A percentile compares a stretch with the other conserved stretches of the same genome.
These are phyloP conservation scores for Dendrobium huoshanense DNA, from an alignment of 106 monocot species.

Conservation along the genomic window DNA sequence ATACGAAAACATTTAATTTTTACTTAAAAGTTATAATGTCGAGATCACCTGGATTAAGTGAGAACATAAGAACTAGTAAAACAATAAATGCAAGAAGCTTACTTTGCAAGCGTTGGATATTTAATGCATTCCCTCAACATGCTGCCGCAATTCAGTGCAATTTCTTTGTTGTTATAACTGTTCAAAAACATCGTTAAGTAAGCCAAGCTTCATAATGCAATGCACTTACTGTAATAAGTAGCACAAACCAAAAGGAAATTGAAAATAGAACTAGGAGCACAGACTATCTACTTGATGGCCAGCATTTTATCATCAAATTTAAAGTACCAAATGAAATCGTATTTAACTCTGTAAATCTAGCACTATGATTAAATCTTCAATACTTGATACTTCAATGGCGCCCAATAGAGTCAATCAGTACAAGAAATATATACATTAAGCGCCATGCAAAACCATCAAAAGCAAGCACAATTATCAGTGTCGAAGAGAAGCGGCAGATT, in stretches of 20 bases:
- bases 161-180: slow-evolving; percentile 95
- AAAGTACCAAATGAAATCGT: not conserved
- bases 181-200: slow-evolving; percentile 18
- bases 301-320: not conserved
- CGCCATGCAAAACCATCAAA: not conserved
- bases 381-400: not conserved
- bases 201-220: slow-evolving; percentile 16
- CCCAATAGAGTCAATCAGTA: not conserved
- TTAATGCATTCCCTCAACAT: slow-evolving; percentile 99
- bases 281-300: not conserved
- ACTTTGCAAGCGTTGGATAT: slow-evolving; percentile 88
- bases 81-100: slow-evolving; percentile 20
- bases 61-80: not conserved
- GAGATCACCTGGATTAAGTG: not conserved
- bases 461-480: not conserved
- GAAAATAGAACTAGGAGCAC: not conserved
- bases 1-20: not conserved
- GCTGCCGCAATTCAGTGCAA: slow-evolving; percentile 92
- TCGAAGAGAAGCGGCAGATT: not conserved
- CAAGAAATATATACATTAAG: not conserved
- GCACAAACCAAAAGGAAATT: not conserved
- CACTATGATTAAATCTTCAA: not conserved
- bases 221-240: not conserved
- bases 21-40: not conserved
- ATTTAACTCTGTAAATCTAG: not conserved